These are phyloP conservation scores for Tripterygium wilfordii DNA, from an alignment of 177 flowering plant genomes.

Conservation along the genomic window DNA sequence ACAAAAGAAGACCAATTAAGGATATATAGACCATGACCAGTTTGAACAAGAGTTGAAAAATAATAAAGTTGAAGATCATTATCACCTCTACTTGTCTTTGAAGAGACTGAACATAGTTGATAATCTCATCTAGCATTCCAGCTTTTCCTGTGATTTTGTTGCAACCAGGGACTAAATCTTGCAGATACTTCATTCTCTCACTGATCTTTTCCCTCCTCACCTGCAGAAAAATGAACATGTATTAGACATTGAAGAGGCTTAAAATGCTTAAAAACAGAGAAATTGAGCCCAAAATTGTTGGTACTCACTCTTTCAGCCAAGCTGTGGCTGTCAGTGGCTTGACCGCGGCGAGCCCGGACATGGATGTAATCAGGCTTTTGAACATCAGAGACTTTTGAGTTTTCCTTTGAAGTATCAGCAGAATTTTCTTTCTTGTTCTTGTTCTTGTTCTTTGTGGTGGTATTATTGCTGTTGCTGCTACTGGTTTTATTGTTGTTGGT, in stretches of 20 bases:
- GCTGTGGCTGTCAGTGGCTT: constrained; percentile 97
- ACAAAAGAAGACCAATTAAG: background rate
- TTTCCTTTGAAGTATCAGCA: constrained; percentile 51
- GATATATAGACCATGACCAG: too few relatives aligned
- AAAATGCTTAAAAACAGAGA: too few relatives aligned
- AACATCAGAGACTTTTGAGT: constrained; percentile 60
- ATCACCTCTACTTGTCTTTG: constrained; percentile 97
- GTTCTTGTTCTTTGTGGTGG: constrained; percentile 15
- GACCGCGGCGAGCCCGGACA: constrained; percentile 94
- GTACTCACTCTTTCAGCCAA: constrained; percentile 88
- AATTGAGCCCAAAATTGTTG: too few relatives aligned
- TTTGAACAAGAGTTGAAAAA: background rate
- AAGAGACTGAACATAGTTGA: constrained; percentile 94
- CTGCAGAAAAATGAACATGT: constrained; percentile 26
- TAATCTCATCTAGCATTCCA: constrained; percentile 96
- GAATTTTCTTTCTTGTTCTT: constrained; percentile 41
- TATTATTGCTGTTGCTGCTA: constrained; percentile 15
- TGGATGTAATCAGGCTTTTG: constrained; percentile 89
- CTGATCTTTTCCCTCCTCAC: constrained; percentile 96
- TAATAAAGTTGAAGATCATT: too few relatives aligned
- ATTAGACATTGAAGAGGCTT: too few relatives aligned
- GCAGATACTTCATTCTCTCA: constrained; percentile 92
- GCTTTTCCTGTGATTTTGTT: constrained; percentile 97
- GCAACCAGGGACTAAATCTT: constrained; percentile 95
- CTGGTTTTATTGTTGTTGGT: constrained; percentile 15